These are phyloP conservation scores for Verbascum thapsus DNA, from an alignment of 257 asterid species.

Conservation along the genomic window DNA sequence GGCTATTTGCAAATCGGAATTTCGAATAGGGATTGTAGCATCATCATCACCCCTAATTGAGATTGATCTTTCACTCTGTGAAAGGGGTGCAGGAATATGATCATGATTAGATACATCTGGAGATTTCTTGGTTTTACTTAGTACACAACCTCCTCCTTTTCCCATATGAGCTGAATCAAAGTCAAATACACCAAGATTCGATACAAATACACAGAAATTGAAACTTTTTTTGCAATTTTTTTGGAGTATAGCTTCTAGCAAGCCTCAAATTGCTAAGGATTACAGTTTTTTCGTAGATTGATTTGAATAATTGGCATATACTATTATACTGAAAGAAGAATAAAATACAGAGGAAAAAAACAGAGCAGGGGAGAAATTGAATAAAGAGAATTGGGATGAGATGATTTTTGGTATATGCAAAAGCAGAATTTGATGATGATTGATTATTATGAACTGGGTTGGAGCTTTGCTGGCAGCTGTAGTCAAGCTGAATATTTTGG, in stretches of 20 bases:
- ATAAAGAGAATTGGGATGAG: not conserved
- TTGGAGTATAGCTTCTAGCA: not conserved
- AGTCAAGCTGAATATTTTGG: constrained; percentile 16
- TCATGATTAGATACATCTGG: constrained; percentile 29
- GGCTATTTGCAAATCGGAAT: constrained; percentile 5
- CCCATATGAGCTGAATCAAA: constrained; percentile 35
- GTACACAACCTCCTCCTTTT: constrained; percentile 55
- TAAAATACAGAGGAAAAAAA: not conserved
- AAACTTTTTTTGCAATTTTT: not conserved
- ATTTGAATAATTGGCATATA: not conserved
- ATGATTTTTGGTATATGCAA: not conserved
- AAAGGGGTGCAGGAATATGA: constrained; percentile 12
- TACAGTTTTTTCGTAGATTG: not conserved
- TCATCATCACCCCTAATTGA: constrained; percentile 29
- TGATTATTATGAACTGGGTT: constrained; percentile 24
- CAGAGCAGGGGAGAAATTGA: not conserved
- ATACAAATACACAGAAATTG: not conserved
- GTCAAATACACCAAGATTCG: constrained; percentile 13
- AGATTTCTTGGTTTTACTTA: constrained; percentile 40
- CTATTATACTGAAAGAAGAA: not conserved
- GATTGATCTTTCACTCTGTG: constrained; percentile 29
- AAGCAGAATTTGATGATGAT: constrained; percentile 13
- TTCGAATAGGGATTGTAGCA: constrained; percentile 16
- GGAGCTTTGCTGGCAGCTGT: constrained; percentile 34
- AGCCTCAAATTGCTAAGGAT: not conserved